Percentiles rank a stretch among this genome's conserved stretches.
Conservation (phyloP, 352 stramenopile species). For the Blastocystis sp. region DNA sequence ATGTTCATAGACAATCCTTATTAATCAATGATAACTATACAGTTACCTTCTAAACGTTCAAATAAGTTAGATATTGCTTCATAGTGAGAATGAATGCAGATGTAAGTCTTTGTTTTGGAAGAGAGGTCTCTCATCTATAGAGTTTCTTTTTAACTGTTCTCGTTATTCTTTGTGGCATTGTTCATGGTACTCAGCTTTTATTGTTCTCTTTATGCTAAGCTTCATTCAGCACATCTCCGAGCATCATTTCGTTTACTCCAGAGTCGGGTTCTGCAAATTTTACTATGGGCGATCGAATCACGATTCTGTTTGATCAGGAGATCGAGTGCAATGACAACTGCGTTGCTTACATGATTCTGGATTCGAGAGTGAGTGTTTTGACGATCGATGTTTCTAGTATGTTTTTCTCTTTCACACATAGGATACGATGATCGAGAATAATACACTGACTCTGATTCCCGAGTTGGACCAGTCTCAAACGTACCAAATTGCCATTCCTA, state of each 20-base stretch:
- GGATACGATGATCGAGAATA: background rate
- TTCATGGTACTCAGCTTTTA: background rate
- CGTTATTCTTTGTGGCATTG: background rate
- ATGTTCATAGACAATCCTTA: too few relatives aligned
- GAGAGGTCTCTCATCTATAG: conserved; percentile 8
- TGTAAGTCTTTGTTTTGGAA: background rate
- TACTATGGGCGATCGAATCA: background rate
- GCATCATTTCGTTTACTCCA: background rate
- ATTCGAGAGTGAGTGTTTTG: background rate
- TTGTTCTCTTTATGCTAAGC: background rate
- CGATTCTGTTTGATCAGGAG: conserved; percentile 3
- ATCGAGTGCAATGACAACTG: background rate
- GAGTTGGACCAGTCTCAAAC: background rate
- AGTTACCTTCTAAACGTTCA: background rate
- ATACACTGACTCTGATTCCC: background rate
- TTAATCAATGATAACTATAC: background rate
- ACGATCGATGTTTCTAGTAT: background rate
- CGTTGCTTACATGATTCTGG: background rate
- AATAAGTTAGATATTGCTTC: background rate
- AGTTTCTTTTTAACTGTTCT: conserved; percentile 24
- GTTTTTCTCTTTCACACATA: background rate
- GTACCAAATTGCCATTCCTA: conserved; percentile 14
- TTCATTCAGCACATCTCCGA: background rate
- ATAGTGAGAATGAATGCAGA: conserved; percentile 7
- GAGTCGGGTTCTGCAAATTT: background rate